phyloP scores from a whole-genome alignment of 2,329 filamentous ascomycete genomes.

The Cyanodermella asteris region DNA sequence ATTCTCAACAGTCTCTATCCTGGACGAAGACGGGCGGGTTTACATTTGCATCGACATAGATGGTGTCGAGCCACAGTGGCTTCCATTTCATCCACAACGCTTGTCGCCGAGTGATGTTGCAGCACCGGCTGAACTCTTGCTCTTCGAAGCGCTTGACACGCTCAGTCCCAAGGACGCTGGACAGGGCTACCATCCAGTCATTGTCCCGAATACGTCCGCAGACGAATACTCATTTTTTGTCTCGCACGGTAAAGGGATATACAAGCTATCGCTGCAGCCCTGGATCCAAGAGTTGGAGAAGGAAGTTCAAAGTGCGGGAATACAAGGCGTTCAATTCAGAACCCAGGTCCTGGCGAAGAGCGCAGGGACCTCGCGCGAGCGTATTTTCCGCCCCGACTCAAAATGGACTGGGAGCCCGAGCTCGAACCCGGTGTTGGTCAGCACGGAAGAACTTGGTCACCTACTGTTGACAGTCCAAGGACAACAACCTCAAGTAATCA shows the following conservation, averaged over 20 bases:
- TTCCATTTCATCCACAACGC: constrained; percentile 24
- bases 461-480: too few relatives aligned
- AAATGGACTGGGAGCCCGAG: too few relatives aligned
- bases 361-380: constrained; percentile 25
- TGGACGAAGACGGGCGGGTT: constrained; percentile 31
- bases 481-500: too few relatives aligned
- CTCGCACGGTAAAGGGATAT: constrained; percentile 31
- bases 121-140: constrained; percentile 20
- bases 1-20: constrained; percentile 34
- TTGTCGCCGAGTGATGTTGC: not conserved
- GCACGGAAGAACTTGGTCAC: too few relatives aligned
- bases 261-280: constrained; percentile 30
- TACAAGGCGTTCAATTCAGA: constrained; percentile 32
- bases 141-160: constrained; percentile 23
- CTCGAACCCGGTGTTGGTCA: too few relatives aligned
- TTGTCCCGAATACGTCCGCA: constrained; percentile 38
- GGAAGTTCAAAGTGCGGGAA: constrained; percentile 30
- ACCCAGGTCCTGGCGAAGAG: constrained; percentile 32
- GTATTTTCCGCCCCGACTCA: constrained; percentile 20
- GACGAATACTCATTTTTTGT: constrained; percentile 33
- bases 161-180: constrained; percentile 11
- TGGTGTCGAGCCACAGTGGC: constrained; percentile 40
- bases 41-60: constrained; percentile 39
- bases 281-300: constrained; percentile 35
- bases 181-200: constrained; percentile 28